Evolutionary conservation across 1,284 basidiomycete species (phyloP).

Genomic region (Malassezia equina): DNA sequence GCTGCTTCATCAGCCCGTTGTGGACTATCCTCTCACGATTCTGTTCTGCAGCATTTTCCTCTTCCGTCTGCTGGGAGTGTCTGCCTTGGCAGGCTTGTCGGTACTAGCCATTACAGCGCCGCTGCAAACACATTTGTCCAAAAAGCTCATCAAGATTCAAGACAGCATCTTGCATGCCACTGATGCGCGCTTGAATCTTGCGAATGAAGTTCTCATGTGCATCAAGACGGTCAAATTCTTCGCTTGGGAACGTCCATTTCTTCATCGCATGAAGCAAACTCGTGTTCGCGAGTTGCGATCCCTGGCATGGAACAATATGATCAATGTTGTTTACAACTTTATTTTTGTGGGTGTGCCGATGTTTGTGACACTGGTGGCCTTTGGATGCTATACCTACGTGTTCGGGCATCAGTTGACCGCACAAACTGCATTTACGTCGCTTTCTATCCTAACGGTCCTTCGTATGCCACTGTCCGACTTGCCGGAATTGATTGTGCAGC

Average conservation of each 20-base stretch:
- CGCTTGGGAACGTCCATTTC: slow-evolving; percentile 49
- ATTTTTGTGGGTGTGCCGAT: slow-evolving; percentile 55
- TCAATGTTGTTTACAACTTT: slow-evolving; percentile 44
- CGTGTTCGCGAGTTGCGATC: slow-evolving; percentile 50
- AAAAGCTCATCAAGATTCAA: slow-evolving; percentile 50
- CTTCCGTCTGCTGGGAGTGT: slow-evolving; percentile 52
- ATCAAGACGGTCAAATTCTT: slow-evolving; percentile 58
- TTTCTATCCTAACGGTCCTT: slow-evolving; percentile 50
- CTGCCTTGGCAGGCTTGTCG: slow-evolving; percentile 42
- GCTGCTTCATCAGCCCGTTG: slow-evolving; percentile 41
- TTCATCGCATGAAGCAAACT: slow-evolving; percentile 49
- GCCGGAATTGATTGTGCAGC: slow-evolving; percentile 47
- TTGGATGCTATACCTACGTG: slow-evolving; percentile 54
- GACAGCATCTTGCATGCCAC: slow-evolving; percentile 50
- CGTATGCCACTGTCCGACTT: slow-evolving; percentile 22
- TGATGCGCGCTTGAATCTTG: slow-evolving; percentile 52
- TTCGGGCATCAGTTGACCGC: slow-evolving; percentile 50
- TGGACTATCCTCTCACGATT: slow-evolving; percentile 52
- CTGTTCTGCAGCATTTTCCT: slow-evolving; percentile 49
- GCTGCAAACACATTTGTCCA: slow-evolving; percentile 41
- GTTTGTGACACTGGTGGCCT: slow-evolving; percentile 58
- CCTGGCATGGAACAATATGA: slow-evolving; percentile 49
- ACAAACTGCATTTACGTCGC: slow-evolving; percentile 50
- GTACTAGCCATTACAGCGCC: slow-evolving; percentile 32
- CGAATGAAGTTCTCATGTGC: slow-evolving; percentile 52